Evolutionary conservation across 2,329 filamentous ascomycete genomes (phyloP).

Genomic region (Aspergillus sergii): DNA sequence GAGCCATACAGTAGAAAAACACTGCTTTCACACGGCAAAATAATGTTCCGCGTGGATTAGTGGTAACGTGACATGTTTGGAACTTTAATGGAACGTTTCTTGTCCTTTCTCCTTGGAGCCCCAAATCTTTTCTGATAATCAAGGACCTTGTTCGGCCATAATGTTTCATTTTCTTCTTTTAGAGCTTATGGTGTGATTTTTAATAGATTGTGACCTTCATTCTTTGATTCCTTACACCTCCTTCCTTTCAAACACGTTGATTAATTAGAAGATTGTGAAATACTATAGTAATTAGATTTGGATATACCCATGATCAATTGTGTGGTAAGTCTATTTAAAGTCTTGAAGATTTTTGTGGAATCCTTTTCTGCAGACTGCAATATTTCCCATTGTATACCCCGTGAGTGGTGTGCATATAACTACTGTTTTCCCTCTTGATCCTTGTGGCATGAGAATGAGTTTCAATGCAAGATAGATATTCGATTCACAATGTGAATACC

Average conservation of each 20-base stretch:
- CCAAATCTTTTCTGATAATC: neutral
- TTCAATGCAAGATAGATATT: neutral
- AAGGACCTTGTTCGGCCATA: neutral
- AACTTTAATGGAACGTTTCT: slow-evolving; percentile 24
- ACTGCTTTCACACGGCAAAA: slow-evolving; percentile 7
- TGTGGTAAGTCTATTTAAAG: neutral
- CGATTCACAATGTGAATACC: neutral
- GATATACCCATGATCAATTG: neutral
- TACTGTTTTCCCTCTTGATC: neutral
- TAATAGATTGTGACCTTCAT: neutral
- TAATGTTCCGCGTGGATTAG: slow-evolving; percentile 17
- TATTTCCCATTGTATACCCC: neutral
- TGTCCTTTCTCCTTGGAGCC: neutral
- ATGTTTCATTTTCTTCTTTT: neutral
- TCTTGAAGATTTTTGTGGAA: neutral
- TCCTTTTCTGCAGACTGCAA: neutral
- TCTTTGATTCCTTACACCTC: neutral
- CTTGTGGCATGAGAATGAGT: neutral
- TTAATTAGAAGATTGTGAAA: neutral
- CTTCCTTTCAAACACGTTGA: neutral
- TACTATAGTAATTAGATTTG: neutral
- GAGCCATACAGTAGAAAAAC: too few relatives aligned
- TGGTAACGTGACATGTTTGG: slow-evolving; percentile 18
- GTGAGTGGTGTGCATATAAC: neutral
- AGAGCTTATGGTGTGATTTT: neutral